A percentile compares a stretch with the other conserved stretches of the same genome.
These are phyloP conservation scores for Chaetomium strumarium DNA, from an alignment of 2,329 filamentous ascomycete genomes.

Conservation along the genomic window DNA sequence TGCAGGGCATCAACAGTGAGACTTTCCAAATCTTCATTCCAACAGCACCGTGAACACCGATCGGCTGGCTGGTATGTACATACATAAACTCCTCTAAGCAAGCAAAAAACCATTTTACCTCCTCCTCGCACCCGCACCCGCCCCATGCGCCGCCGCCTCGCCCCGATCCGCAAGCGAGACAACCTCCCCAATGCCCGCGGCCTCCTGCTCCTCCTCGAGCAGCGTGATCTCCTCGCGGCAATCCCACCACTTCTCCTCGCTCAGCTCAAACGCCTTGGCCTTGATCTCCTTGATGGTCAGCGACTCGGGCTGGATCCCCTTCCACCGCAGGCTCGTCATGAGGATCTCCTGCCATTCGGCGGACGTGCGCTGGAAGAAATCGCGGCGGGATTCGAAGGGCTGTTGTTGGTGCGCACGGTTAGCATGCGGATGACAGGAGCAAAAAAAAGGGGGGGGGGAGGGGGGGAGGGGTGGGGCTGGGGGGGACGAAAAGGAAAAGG, in stretches of 20 bases:
- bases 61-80: not conserved
- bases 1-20: too few species aligned
- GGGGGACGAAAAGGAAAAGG: not conserved
- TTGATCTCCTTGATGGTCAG: slow-evolving; percentile 86
- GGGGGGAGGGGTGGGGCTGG: not conserved
- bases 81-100: not conserved
- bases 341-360: slow-evolving; percentile 87
- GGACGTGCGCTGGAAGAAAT: slow-evolving; percentile 86
- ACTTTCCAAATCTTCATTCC: too few species aligned
- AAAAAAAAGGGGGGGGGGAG: not conserved
- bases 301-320: slow-evolving; percentile 59
- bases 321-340: slow-evolving; percentile 67
- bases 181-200: slow-evolving; percentile 89
- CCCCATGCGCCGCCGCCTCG: slow-evolving; percentile 48
- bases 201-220: slow-evolving; percentile 93
- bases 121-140: slow-evolving; percentile 28
- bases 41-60: too few species aligned
- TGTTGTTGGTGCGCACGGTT: slow-evolving; percentile 39
- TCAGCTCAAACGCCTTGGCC: slow-evolving; percentile 80
- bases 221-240: slow-evolving; percentile 87
- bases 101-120: slow-evolving; percentile 14
- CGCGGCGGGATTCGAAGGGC: slow-evolving; percentile 83
- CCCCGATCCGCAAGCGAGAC: slow-evolving; percentile 75
- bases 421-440: not conserved
- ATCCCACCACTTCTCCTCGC: slow-evolving; percentile 99